Percentiles rank a stretch among this genome's conserved stretches.
These are phyloP conservation scores for Pseudonitzschia pungens DNA, from an alignment of 108 stramenopile species.

Conservation along the genomic window DNA sequence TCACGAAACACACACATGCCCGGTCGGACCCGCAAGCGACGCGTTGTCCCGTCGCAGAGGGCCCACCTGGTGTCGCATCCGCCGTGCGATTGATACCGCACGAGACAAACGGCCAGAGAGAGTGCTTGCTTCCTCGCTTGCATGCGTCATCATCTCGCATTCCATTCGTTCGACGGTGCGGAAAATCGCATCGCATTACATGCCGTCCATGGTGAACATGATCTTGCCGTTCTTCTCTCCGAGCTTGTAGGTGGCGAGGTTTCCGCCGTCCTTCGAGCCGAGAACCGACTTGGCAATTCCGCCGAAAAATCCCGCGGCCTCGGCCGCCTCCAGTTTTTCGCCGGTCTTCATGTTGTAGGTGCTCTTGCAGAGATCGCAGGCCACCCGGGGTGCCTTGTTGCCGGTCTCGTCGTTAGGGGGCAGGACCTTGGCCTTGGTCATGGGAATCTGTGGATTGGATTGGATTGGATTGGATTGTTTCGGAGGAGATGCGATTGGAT, in stretches of 20 bases:
- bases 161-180: no score
- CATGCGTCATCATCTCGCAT: no score
- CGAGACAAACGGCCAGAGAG: no score
- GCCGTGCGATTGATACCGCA: no score
- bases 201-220: conserved; percentile 47
- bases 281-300: conserved; percentile 57
- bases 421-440: conserved; percentile 69
- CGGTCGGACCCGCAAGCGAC: no score
- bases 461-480: not conserved
- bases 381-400: conserved; percentile 34
- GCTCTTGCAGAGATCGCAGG: conserved; percentile 50
- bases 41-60: no score
- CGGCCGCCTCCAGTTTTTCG: conserved; percentile 27
- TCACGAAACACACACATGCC: no score
- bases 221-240: conserved; percentile 79
- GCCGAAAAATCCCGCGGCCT: conserved; percentile 55
- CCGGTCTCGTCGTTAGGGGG: conserved; percentile 47
- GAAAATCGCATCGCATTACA: no score
- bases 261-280: conserved; percentile 28
- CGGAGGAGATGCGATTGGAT: not conserved
- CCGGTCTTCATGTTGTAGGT: conserved; percentile 79
- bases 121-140: no score
- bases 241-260: conserved; percentile 58
- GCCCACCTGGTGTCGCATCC: no score
- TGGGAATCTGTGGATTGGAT: conserved; percentile 36